Evolutionary conservation across 371 early-diverging fungal species (phyloP).

Genomic region (Mucor lusitanicus): DNA sequence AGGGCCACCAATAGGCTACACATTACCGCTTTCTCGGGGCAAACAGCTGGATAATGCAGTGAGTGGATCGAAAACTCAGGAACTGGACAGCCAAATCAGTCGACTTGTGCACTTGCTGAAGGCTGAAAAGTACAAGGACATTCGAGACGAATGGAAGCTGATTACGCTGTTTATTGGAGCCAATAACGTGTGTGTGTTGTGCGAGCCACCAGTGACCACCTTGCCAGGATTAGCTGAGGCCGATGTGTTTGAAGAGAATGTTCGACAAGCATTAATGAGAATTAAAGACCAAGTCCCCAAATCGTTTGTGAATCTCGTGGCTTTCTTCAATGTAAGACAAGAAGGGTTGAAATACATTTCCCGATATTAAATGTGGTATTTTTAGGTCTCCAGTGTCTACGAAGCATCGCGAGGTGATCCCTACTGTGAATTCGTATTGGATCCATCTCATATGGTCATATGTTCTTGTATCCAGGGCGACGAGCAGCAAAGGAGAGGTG

Average conservation of each 20-base stretch:
- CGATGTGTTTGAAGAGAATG: constrained; percentile 49
- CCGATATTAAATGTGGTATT: constrained; percentile 1
- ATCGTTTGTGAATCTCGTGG: constrained; percentile 62
- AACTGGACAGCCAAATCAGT: constrained; percentile 32
- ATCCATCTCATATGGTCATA: constrained; percentile 50
- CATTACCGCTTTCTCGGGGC: constrained; percentile 53
- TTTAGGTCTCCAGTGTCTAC: constrained; percentile 55
- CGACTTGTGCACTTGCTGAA: constrained; percentile 26
- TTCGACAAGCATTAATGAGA: constrained; percentile 39
- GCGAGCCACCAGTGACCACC: constrained; percentile 39
- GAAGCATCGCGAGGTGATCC: constrained; percentile 59
- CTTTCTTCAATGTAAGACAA: constrained; percentile 55
- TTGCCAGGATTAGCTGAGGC: constrained; percentile 47
- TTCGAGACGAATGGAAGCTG: constrained; percentile 64
- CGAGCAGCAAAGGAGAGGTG: constrained; percentile 52
- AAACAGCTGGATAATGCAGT: constrained; percentile 67
- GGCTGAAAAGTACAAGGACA: constrained; percentile 18
- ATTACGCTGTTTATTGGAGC: constrained; percentile 70
- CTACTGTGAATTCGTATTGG: constrained; percentile 58
- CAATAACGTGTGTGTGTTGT: constrained; percentile 68
- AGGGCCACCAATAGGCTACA: constrained; percentile 60
- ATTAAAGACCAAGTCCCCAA: constrained; percentile 46
- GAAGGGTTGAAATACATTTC: not conserved
- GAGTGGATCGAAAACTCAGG: constrained; percentile 59
- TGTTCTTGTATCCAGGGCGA: constrained; percentile 58